These are phyloP conservation scores for Amanita rimosa DNA, from an alignment of 768 basidiomycete species.

Conservation along the genomic window DNA sequence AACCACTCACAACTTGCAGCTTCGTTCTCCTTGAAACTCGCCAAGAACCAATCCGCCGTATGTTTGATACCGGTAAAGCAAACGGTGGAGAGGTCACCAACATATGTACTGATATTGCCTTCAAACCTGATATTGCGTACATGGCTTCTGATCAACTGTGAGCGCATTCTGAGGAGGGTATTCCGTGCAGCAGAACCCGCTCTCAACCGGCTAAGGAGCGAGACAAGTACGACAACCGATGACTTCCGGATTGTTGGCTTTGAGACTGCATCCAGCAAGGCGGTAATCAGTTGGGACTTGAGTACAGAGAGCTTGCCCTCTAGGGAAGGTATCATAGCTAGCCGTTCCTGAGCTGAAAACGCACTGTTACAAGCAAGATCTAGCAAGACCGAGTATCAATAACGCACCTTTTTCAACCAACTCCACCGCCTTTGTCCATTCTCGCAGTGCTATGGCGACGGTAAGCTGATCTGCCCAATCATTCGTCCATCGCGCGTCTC, in stretches of 20 bases:
- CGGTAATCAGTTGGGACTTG: conserved; percentile 53
- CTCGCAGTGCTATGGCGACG: conserved; percentile 79
- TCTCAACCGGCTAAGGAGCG: conserved; percentile 63
- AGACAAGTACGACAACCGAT: conserved; percentile 56
- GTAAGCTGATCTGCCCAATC: conserved; percentile 90
- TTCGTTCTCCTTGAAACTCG: conserved; percentile 92
- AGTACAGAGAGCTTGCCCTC: conserved; percentile 53
- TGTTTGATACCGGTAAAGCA: conserved; percentile 94
- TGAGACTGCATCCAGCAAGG: conserved; percentile 66
- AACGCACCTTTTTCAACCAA: conserved; percentile 71
- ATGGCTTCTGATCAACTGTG: conserved; percentile 60
- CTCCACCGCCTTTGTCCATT: conserved; percentile 81
- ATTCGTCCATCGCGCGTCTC: conserved; percentile 77
- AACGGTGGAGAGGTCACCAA: conserved; percentile 80
- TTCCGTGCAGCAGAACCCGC: conserved; percentile 70
- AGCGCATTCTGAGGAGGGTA: conserved; percentile 73
- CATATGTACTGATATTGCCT: conserved; percentile 76
- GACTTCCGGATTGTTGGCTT: conserved; percentile 71
- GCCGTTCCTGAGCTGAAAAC: conserved; percentile 45
- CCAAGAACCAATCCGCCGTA: conserved; percentile 96
- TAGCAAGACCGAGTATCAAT: neutral
- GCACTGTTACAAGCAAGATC: neutral
- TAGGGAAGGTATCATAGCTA: conserved; percentile 40
- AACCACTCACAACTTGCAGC: conserved; percentile 73
- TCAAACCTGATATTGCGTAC: conserved; percentile 87